phyloP scores from a whole-genome alignment of 768 basidiomycete species.

The Mycena capillaripes region DNA sequence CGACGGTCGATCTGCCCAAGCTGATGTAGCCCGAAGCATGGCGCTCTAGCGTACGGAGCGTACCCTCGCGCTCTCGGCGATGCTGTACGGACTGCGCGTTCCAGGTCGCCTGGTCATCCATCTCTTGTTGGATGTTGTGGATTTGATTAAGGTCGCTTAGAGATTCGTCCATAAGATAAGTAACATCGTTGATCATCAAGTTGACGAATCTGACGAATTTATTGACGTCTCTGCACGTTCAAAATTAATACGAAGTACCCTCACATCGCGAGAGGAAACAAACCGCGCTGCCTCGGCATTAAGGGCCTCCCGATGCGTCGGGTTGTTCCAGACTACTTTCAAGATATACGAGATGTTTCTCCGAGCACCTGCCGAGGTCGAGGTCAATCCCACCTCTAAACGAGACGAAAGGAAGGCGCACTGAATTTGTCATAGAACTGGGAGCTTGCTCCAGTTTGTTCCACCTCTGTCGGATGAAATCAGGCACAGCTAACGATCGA shows the following conservation, averaged over 20 bases:
- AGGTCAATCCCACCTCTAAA: slow-evolving; percentile 19
- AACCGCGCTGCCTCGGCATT: slow-evolving; percentile 80
- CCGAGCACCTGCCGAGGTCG: slow-evolving; percentile 62
- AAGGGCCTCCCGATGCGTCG: slow-evolving; percentile 88
- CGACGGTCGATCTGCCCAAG: slow-evolving; percentile 90
- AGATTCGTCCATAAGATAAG: slow-evolving; percentile 97
- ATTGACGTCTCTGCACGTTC: slow-evolving; percentile 77
- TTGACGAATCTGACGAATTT: slow-evolving; percentile 97
- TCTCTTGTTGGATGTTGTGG: slow-evolving; percentile 86
- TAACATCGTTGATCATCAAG: slow-evolving; percentile 98
- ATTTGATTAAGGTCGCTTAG: slow-evolving; percentile 91
- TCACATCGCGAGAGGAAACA: slow-evolving; percentile 39
- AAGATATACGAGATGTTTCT: slow-evolving; percentile 91
- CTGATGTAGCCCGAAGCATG: slow-evolving; percentile 90
- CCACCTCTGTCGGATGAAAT: slow-evolving; percentile 77
- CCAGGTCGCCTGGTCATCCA: slow-evolving; percentile 84
- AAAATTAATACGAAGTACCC: not conserved
- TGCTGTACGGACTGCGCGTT: slow-evolving; percentile 73
- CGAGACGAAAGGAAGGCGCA: slow-evolving; percentile 54
- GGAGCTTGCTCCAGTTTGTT: slow-evolving; percentile 96
- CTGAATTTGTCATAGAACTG: slow-evolving; percentile 99
- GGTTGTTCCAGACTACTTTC: slow-evolving; percentile 93
- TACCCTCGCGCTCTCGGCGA: slow-evolving; percentile 86
- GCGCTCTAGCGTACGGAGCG: slow-evolving; percentile 84
- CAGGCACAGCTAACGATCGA: not conserved